Evolutionary conservation across 106 monocot genomes (phyloP), one percentile per base, ranked within the genome.

Genomic region (Allium fistulosum): DNA sequence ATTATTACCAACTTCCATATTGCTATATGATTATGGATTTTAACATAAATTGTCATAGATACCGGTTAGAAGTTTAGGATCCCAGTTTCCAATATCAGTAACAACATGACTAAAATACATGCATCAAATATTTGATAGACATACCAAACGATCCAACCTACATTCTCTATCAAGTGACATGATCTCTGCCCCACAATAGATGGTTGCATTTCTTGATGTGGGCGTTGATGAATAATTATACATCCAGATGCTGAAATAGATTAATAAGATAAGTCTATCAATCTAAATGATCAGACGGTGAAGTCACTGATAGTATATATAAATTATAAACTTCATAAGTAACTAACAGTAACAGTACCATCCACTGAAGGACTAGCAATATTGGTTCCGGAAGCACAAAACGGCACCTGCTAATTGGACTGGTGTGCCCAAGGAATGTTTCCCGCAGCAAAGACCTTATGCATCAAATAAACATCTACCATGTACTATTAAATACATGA

Each of bases 301-400:
- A 28, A 28, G 3, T 28, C 28, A 28, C 48, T 26, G 52, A 61
- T 22, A 53, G 15, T 14, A 26, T 13, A 47, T n/a, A 0, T 26
- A 2, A 9, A 58, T 14, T 48, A 28, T 28, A 28, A 28, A 55
- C 17, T 6, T n/a, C 8, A 72, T 27, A 48, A 49, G 66, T 74
- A 97, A 92, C 96, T n/a, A n/a, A n/a, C n/a, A n/a, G n/a, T 92
- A 50, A 97, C 97, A 73, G 92, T 97, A 48, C 97, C 97, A 77
- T 97, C 92, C 27, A 82, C 52, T 57, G 97, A 97, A 87, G 92
- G 80, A 80, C 97, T 97, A 5, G 97, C 97, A 70, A 97, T 83
- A 76, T 97, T 92, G 18, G 69, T 78, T 57, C 97, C 97, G 51
- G 92, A 82, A 77, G 97, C 87, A 74, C 92, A 97, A 97, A 92